phyloP scores from a whole-genome alignment of 768 basidiomycete species.

The Macrolepiota dolichaula region DNA sequence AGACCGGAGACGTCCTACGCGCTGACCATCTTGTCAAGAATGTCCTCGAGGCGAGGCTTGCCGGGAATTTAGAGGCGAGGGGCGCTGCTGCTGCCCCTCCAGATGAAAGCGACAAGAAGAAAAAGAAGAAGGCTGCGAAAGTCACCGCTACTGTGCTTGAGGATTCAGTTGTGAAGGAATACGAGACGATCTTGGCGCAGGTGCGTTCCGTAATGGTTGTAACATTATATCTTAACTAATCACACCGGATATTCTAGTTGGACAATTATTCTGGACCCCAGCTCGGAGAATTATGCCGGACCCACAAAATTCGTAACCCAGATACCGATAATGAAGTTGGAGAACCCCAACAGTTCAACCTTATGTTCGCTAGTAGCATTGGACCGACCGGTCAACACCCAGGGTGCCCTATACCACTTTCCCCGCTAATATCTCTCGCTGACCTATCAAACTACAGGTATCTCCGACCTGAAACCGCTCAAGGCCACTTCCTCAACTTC shows the following conservation, averaged over 20 bases:
- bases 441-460: slow-evolving; percentile 47
- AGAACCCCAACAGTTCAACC: slow-evolving; percentile 94
- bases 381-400: slow-evolving; percentile 97
- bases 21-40: slow-evolving; percentile 95
- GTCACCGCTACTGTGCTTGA: slow-evolving; percentile 63
- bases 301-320: slow-evolving; percentile 80
- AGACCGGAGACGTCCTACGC: slow-evolving; percentile 94
- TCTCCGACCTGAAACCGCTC: slow-evolving; percentile 96
- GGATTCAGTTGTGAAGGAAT: slow-evolving; percentile 72
- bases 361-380: slow-evolving; percentile 98
- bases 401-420: slow-evolving; percentile 50
- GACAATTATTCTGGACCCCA: slow-evolving; percentile 93
- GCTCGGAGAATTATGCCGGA: slow-evolving; percentile 82
- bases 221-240: slow-evolving; percentile 4
- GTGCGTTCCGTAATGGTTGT: slow-evolving; percentile 41
- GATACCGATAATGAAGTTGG: slow-evolving; percentile 90
- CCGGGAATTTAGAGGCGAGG: slow-evolving; percentile 87
- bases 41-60: slow-evolving; percentile 87
- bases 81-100: slow-evolving; percentile 61
- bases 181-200: slow-evolving; percentile 85
- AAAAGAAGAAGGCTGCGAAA: slow-evolving; percentile 76
- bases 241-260: slow-evolving; percentile 43
- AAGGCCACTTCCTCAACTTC: slow-evolving; percentile 99
- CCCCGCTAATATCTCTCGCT: slow-evolving; percentile 4
- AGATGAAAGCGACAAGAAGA: slow-evolving; percentile 62